Base-by-base conservation (phyloP, 768 basidiomycete species). In the Agrocybe chaxingu region DNA sequence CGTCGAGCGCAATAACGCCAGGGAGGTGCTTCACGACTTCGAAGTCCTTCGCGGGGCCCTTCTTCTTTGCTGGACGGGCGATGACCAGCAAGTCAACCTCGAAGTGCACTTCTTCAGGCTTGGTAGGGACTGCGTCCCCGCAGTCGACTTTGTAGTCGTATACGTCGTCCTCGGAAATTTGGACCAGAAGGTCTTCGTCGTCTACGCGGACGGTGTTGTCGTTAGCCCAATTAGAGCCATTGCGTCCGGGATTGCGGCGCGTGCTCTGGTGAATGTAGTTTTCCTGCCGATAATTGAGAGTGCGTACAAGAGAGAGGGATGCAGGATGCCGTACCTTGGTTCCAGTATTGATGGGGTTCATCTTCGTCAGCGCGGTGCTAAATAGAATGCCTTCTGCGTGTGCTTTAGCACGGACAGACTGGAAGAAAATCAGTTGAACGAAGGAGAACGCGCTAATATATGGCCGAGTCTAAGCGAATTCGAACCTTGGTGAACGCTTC, bases 51-150 rank as follows among this genome's bases (percentile, higher is more conserved):
- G 61, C 56, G 9, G 57, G 48, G 9, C 68, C 67, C 56, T 65
- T 66, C 13, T 51, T 54, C 48, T 68, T 71, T 2, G 66, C 64
- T 1, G 63, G 67, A n/a, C 57, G 58, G 1, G 68, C 68, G 10
- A 70, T 66, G 38, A 67, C 68, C 8, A 68, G 19, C 2, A 71
- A 47, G 6, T 64, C 62, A 8, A 66, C 54, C 6, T 51, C 56
- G 16, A 64, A 53, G 45, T 42, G 42, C 1, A 50, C 37, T 19
- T 52, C 55, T 30, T 44, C 29, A 33, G 39, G 47, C 40, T 34
- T 8, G 16, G 30, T 16, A n/a, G 13, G 40, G n/a, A 55, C 34
- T 8, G 40, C 16, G 36, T 50, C 45, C 13, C 13, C 34, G 37
- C 55, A 57, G 29, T 62, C 60, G 41, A 55, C 39, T 19, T 45